A percentile compares a stretch with the other conserved stretches of the same genome.
phyloP scores from a whole-genome alignment of 2,329 filamentous ascomycete species.

The Pseudogymnoascus sp. region DNA sequence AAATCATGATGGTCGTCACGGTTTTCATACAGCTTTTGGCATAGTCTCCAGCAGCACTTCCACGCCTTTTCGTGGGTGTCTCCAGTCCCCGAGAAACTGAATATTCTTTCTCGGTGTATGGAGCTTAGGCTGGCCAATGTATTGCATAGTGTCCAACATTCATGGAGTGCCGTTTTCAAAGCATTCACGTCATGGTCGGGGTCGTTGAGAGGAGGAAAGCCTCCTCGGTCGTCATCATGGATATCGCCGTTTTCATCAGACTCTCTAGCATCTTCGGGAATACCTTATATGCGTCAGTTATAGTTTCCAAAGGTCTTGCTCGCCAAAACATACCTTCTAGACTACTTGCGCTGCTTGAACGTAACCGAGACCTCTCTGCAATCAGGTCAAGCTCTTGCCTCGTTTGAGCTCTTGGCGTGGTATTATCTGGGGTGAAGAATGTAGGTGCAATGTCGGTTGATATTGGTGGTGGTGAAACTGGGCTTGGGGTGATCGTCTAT shows the following conservation, averaged over 20 bases:
- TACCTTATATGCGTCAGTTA: slow-evolving; percentile 27
- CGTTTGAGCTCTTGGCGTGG: slow-evolving; percentile 78
- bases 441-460: slow-evolving; percentile 65
- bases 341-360: slow-evolving; percentile 64
- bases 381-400: slow-evolving; percentile 61
- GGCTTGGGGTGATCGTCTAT: slow-evolving; percentile 23
- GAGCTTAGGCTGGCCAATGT: slow-evolving; percentile 80
- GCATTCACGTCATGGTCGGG: slow-evolving; percentile 58
- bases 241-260: slow-evolving; percentile 46
- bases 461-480: slow-evolving; percentile 57
- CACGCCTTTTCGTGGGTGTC: slow-evolving; percentile 81
- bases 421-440: slow-evolving; percentile 58
- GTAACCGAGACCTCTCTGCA: slow-evolving; percentile 45
- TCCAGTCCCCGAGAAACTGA: slow-evolving; percentile 62
- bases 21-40: slow-evolving; percentile 79
- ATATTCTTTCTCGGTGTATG: slow-evolving; percentile 71
- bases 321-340: slow-evolving; percentile 58
- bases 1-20: slow-evolving; percentile 62
- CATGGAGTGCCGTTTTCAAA: slow-evolving; percentile 68
- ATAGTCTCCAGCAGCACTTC: slow-evolving; percentile 91
- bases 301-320: slow-evolving; percentile 10
- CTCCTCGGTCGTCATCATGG: slow-evolving; percentile 27
- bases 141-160: slow-evolving; percentile 93
- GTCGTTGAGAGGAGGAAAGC: background rate
- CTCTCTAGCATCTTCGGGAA: slow-evolving; percentile 34